Conservation (phyloP, 2,329 filamentous ascomycete genomes). For the Curvularia eragrostidis region DNA sequence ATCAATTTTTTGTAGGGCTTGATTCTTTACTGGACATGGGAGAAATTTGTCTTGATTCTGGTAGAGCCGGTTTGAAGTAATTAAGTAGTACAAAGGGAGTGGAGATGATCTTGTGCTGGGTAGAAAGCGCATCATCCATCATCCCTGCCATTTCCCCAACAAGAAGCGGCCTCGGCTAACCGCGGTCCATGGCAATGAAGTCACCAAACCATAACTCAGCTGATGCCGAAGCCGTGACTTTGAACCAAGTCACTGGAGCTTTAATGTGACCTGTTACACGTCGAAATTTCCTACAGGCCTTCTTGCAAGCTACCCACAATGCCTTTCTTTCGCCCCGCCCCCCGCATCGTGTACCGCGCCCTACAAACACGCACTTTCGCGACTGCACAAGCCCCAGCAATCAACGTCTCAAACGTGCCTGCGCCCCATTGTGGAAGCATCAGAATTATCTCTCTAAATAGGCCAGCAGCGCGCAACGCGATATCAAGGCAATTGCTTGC, state of each 20-base stretch:
- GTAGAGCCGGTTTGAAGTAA: background rate
- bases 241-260: background rate
- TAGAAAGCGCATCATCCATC: background rate
- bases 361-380: conserved; percentile 48
- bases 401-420: conserved; percentile 76
- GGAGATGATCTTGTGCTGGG: background rate
- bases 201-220: conserved; percentile 6
- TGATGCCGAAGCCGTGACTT: conserved; percentile 4
- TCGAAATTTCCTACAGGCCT: background rate
- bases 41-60: background rate
- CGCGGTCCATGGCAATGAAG: conserved; percentile 17
- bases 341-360: conserved; percentile 31
- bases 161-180: conserved; percentile 25
- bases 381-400: conserved; percentile 58
- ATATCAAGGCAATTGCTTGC: conserved; percentile 80
- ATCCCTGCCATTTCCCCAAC: conserved; percentile 1
- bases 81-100: too few species aligned
- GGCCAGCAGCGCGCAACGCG: conserved; percentile 85
- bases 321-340: conserved; percentile 32
- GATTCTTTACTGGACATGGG: background rate
- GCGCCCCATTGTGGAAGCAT: conserved; percentile 84
- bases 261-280: background rate
- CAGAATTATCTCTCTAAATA: conserved; percentile 85
- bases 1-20: background rate
- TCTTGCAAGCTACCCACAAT: conserved; percentile 21